These are phyloP conservation scores for Protomyces gravidus DNA, from an alignment of 1,139 yeast genomes.

Conservation along the genomic window DNA sequence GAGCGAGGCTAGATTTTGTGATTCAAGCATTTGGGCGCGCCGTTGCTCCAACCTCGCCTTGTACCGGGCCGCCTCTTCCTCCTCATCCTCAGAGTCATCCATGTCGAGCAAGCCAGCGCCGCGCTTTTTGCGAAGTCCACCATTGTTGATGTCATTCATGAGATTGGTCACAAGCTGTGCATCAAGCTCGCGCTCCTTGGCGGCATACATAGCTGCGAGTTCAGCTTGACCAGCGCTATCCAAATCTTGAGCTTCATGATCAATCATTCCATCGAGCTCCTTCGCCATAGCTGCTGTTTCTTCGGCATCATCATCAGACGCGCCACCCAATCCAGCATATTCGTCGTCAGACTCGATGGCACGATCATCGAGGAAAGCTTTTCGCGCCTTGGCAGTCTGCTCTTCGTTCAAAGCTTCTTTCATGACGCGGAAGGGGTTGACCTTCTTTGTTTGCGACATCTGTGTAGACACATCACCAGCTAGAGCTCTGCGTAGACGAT, in stretches of 20 bases:
- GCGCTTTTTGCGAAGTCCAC: slow-evolving; percentile 62
- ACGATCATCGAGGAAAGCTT: slow-evolving; percentile 70
- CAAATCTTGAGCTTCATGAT: slow-evolving; percentile 10
- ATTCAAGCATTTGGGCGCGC: slow-evolving; percentile 53
- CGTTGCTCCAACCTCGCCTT: slow-evolving; percentile 53
- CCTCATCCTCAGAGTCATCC: slow-evolving; percentile 61
- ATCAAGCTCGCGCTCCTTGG: slow-evolving; percentile 66
- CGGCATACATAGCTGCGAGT: slow-evolving; percentile 46
- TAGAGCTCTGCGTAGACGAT: slow-evolving; percentile 11
- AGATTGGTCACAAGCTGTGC: slow-evolving; percentile 66
- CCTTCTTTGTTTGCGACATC: neutral
- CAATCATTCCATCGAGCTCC: slow-evolving; percentile 31
- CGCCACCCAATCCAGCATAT: slow-evolving; percentile 87
- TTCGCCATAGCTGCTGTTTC: slow-evolving; percentile 56
- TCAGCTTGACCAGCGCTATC: slow-evolving; percentile 43
- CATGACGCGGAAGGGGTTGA: slow-evolving; percentile 16
- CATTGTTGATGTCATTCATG: slow-evolving; percentile 76
- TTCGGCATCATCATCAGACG: slow-evolving; percentile 70
- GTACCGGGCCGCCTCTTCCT: slow-evolving; percentile 43
- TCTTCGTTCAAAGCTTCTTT: slow-evolving; percentile 35
- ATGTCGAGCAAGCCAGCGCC: slow-evolving; percentile 56
- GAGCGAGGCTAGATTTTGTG: slow-evolving; percentile 50
- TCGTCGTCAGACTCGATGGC: slow-evolving; percentile 97
- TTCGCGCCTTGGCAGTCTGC: slow-evolving; percentile 49
- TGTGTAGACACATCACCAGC: neutral